These are phyloP conservation scores for Santalum album DNA, from an alignment of 164 flowering plant species.

Conservation along the genomic window DNA sequence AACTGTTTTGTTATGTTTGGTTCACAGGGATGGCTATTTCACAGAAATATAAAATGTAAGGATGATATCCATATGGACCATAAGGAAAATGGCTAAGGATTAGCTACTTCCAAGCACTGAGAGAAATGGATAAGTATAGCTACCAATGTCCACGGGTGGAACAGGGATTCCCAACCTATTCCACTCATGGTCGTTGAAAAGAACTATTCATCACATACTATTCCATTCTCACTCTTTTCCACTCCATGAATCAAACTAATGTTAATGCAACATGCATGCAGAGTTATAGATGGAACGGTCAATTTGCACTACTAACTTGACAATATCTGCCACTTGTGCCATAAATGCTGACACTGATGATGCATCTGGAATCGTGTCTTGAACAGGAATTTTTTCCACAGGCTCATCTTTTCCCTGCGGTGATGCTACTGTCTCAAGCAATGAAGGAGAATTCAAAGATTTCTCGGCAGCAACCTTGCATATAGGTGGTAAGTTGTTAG, in stretches of 20 bases:
- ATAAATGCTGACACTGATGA: constrained; percentile 4
- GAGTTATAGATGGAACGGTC: not conserved
- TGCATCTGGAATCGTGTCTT: not conserved
- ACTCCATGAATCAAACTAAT: not conserved
- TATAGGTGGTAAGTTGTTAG: not conserved
- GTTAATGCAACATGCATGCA: not conserved
- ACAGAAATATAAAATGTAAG: not conserved
- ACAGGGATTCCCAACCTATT: too few species aligned
- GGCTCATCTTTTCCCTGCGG: not conserved
- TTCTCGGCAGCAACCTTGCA: constrained; percentile 2
- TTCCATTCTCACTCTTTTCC: too few species aligned
- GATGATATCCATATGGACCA: too few species aligned
- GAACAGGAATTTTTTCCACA: not conserved
- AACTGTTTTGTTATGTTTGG: not conserved
- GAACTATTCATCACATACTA: too few species aligned
- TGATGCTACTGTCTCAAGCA: not conserved
- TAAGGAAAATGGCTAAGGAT: too few species aligned
- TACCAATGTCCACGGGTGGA: too few species aligned
- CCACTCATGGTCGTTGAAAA: too few species aligned
- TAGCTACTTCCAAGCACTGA: too few species aligned
- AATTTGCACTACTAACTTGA: constrained; percentile 1
- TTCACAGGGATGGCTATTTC: not conserved
- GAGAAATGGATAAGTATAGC: too few species aligned
- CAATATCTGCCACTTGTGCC: constrained; percentile 8
- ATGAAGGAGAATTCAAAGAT: constrained; percentile 3